Conservation (phyloP, 2,329 filamentous ascomycete species). For the Tricladium varicosporioides region DNA sequence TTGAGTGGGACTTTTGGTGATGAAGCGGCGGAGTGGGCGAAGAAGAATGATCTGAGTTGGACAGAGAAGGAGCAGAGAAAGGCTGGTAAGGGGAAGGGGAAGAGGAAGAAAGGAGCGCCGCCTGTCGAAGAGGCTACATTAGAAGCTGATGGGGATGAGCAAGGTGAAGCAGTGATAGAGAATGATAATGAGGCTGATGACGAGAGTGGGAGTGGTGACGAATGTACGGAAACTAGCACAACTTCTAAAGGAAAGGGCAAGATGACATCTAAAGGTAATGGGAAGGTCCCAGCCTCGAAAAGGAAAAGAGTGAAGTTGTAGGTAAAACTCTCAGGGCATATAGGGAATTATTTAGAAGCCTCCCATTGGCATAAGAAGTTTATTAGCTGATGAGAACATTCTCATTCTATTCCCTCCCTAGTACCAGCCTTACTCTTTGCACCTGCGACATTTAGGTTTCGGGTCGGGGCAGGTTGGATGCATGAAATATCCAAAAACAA, state of each 20-base stretch:
- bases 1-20: conserved; percentile 30
- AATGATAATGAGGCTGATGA: conserved; percentile 9
- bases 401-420: too few relatives aligned
- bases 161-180: conserved; percentile 1
- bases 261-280: conserved; percentile 4
- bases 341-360: too few relatives aligned
- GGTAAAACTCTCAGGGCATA: too few relatives aligned
- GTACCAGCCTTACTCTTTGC: too few relatives aligned
- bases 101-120: conserved; percentile 1
- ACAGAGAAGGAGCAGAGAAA: conserved; percentile 28
- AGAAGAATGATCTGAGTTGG: conserved; percentile 32
- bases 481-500: too few relatives aligned
- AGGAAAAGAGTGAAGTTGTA: conserved; percentile 13
- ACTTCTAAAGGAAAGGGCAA: conserved; percentile 8
- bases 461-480: too few relatives aligned
- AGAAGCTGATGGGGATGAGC: conserved; percentile 4
- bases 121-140: conserved; percentile 2
- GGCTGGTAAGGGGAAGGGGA: conserved; percentile 14
- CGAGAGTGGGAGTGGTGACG: conserved; percentile 14
- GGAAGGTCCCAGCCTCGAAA: conserved; percentile 9
- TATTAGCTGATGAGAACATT: too few relatives aligned
- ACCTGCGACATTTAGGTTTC: too few relatives aligned
- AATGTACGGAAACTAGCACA: conserved; percentile 7
- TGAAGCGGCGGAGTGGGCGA: conserved; percentile 32
- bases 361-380: too few relatives aligned